Conservation (phyloP, 345 rosid species). For the Geranium brycei region DNA sequence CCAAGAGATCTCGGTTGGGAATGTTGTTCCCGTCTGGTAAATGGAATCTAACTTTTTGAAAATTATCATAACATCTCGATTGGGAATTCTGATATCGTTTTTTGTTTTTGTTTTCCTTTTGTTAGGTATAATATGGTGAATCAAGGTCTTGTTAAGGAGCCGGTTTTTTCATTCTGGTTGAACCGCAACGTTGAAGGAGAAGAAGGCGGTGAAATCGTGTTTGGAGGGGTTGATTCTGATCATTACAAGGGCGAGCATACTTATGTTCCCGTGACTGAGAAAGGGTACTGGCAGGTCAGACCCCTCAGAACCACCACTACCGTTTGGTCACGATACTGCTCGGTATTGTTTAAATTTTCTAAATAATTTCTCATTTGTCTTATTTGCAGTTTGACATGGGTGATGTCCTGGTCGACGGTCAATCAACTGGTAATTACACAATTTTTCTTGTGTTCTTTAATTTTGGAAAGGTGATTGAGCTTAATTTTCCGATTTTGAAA, state of each 20-base stretch:
- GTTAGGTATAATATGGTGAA: constrained; percentile 76
- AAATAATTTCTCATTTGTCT: constrained; percentile 5
- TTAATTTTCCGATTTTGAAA: not conserved
- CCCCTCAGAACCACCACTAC: not conserved
- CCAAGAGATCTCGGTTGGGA: constrained; percentile 76
- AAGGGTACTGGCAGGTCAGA: constrained; percentile 90
- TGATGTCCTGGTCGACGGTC: constrained; percentile 62
- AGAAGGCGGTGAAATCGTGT: constrained; percentile 85
- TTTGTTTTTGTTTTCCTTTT: not conserved
- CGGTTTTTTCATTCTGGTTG: constrained; percentile 82
- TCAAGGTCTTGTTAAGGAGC: constrained; percentile 69
- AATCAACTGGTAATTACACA: constrained; percentile 53
- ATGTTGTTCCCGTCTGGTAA: constrained; percentile 77
- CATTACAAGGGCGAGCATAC: constrained; percentile 81
- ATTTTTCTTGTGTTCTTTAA: not conserved
- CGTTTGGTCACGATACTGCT: not conserved
- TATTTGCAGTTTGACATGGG: constrained; percentile 64
- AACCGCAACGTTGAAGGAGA: constrained; percentile 60
- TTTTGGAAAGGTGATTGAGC: not conserved
- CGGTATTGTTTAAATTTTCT: not conserved
- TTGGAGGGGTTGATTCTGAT: constrained; percentile 70
- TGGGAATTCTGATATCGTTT: not conserved
- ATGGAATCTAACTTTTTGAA: constrained; percentile 3
- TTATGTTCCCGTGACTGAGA: constrained; percentile 70
- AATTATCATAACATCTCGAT: not conserved